A percentile compares a stretch with the other conserved stretches of the same genome.
These are phyloP conservation scores for Phytopythium litorale DNA, from an alignment of 352 stramenopile genomes.

Conservation along the genomic window DNA sequence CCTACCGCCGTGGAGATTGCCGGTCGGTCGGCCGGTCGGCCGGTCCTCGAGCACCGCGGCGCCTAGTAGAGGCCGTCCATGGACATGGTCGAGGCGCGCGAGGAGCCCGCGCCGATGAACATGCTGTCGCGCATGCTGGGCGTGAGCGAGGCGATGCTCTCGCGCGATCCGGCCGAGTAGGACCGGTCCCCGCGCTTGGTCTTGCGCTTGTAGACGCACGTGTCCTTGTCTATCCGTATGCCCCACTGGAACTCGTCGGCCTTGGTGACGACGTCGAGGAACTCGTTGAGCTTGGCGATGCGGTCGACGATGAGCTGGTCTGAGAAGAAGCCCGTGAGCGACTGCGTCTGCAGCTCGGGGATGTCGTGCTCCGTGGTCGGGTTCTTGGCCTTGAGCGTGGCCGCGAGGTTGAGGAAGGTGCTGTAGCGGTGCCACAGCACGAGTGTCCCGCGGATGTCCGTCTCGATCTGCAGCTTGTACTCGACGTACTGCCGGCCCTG, in stretches of 20 bases:
- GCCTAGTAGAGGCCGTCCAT: constrained; percentile 34
- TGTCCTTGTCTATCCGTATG: constrained; percentile 89
- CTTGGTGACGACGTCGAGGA: constrained; percentile 81
- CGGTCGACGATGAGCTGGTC: constrained; percentile 83
- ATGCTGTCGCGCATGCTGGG: constrained; percentile 75
- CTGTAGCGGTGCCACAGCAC: constrained; percentile 88
- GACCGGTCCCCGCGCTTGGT: constrained; percentile 71
- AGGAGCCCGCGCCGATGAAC: constrained; percentile 43
- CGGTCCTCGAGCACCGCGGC: too few species aligned
- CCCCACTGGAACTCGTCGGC: constrained; percentile 86
- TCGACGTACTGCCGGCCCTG: constrained; percentile 85
- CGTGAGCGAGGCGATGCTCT: constrained; percentile 79
- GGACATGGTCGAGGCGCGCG: constrained; percentile 67
- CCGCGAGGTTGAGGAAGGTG: constrained; percentile 82
- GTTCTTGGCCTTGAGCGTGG: constrained; percentile 82
- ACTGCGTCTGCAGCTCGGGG: constrained; percentile 80
- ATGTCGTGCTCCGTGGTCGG: constrained; percentile 66
- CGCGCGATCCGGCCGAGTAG: constrained; percentile 55
- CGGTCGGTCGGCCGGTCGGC: too few species aligned
- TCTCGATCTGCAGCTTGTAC: constrained; percentile 88
- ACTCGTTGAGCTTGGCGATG: constrained; percentile 85
- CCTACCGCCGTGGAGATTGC: too few species aligned
- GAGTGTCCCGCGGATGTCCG: constrained; percentile 80
- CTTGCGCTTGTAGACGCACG: constrained; percentile 88
- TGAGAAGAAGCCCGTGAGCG: constrained; percentile 79